These are phyloP conservation scores for Cinchona pubescens DNA, from an alignment of 257 asterid genomes.

Conservation along the genomic window DNA sequence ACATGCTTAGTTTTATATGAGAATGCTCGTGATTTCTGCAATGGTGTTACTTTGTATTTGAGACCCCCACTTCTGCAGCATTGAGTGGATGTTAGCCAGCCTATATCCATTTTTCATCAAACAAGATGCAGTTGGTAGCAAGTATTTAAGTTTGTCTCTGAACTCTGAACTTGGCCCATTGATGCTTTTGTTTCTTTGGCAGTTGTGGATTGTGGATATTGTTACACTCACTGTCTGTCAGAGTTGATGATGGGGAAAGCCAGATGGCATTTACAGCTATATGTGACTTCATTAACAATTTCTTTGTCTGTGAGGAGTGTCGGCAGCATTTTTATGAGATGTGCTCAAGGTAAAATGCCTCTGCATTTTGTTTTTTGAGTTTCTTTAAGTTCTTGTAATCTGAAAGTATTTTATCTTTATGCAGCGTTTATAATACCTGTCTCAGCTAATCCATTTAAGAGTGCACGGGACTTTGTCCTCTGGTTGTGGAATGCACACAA, in stretches of 20 bases:
- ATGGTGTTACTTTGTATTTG: background rate
- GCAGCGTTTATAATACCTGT: too few relatives aligned
- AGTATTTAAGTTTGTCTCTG: background rate
- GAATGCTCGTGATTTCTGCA: conserved; percentile 1
- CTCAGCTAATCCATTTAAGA: conserved; percentile 71
- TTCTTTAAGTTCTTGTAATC: conserved; percentile 1
- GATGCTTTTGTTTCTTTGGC: conserved; percentile 31
- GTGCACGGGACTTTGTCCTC: conserved; percentile 57
- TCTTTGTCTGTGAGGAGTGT: conserved; percentile 90
- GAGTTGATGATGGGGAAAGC: conserved; percentile 81
- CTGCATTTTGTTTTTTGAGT: background rate
- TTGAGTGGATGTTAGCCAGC: background rate
- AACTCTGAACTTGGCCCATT: background rate
- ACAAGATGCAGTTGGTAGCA: background rate
- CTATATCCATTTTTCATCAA: background rate
- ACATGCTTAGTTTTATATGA: background rate
- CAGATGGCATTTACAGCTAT: conserved; percentile 64
- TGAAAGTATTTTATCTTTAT: conserved; percentile 6
- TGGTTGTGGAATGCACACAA: conserved; percentile 96
- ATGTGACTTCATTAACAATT: conserved; percentile 71
- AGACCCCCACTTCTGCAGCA: background rate
- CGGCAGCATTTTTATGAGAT: conserved; percentile 76
- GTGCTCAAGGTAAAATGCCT: conserved; percentile 71
- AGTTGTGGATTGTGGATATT: conserved; percentile 97
- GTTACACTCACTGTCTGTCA: conserved; percentile 84